Base-by-base conservation (phyloP, 2,329 filamentous ascomycete species). In the Hypoxylon sp. region DNA sequence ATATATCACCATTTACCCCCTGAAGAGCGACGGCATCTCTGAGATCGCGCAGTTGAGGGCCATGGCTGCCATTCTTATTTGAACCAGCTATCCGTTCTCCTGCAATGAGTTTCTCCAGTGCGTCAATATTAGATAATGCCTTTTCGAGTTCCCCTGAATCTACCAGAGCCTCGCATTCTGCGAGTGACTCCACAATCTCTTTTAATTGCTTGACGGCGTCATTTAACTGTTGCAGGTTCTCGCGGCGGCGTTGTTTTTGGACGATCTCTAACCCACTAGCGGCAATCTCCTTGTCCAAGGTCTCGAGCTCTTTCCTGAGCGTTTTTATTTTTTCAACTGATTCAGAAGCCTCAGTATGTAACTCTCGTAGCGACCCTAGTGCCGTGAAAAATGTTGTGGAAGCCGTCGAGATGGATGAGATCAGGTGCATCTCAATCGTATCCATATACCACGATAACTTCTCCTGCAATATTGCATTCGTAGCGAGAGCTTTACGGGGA, bases 401-500 rank as follows among this genome's bases (percentile, higher is more conserved):
- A 1, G 96, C 96, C 0, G 93, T 94, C 2, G 95, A 98, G 69
- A 99, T 99, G 0, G 94, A 97, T 32, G 93, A 93, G 74, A 99
- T 98, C 6, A 99, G 84, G 78, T 99, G 96, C 60, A 99, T 93
- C 78, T 99, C 96, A 21, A 99, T 94, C 0, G 96, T 99, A 78
- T 99, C 96, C 94, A 99, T 97, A 79, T 99, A 99, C 96, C 96
- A 99, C 0, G 96, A 98, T 11, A 99, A 84, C 80, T 99, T 99
- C 80, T 99, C 96, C 78, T 99, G 96, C 37, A 99, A 80, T 65
- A 99, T 99, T 0, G 96, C 96, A 80, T 99, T 99, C 0, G 94
- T 98, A 6, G 95, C 95, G 29, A 99, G 84, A 0, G 93, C 92
- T 78, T 98, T 98, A 67, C 95, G 88, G 7, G 92, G 90, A 10